Conservation (phyloP, 1,284 basidiomycete species). For the Cryptococcus neoformans region DNA sequence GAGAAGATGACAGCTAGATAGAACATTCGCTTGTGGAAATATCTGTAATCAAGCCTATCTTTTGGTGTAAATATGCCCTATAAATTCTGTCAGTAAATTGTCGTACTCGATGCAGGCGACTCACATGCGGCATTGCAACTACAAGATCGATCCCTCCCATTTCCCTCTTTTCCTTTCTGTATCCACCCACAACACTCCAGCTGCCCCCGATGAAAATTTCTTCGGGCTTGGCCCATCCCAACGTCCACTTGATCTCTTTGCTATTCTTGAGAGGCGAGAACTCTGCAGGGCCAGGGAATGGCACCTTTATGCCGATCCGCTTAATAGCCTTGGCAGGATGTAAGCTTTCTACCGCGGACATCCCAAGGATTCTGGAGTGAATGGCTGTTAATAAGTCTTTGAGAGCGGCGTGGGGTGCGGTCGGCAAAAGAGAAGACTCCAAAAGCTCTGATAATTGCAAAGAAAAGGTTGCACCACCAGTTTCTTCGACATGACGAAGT, state of each 20-base stretch:
- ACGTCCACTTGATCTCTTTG: conserved; percentile 65
- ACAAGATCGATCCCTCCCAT: conserved; percentile 77
- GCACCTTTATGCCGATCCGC: conserved; percentile 53
- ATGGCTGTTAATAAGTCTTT: conserved; percentile 75
- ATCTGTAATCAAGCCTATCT: conserved; percentile 85
- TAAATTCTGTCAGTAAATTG: conserved; percentile 1
- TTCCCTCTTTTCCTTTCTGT: conserved; percentile 48
- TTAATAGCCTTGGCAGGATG: conserved; percentile 64
- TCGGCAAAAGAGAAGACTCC: conserved; percentile 68
- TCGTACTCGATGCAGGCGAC: conserved; percentile 25
- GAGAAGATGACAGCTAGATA: conserved; percentile 80
- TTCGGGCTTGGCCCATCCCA: conserved; percentile 62
- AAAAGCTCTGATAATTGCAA: conserved; percentile 67
- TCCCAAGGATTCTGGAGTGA: conserved; percentile 59
- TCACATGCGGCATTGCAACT: conserved; percentile 79
- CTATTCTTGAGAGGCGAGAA: conserved; percentile 63
- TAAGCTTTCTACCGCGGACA: conserved; percentile 60
- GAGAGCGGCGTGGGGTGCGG: conserved; percentile 44
- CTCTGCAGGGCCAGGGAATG: conserved; percentile 53
- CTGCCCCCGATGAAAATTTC: conserved; percentile 52
- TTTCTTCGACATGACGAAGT: conserved; percentile 26
- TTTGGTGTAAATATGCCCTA: conserved; percentile 80
- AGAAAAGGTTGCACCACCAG: conserved; percentile 47
- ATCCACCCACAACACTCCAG: conserved; percentile 60
- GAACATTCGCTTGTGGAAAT: conserved; percentile 89